Evolutionary conservation across 108 stramenopile genomes (phyloP).

Genomic region (Parietichytrium sp.): DNA sequence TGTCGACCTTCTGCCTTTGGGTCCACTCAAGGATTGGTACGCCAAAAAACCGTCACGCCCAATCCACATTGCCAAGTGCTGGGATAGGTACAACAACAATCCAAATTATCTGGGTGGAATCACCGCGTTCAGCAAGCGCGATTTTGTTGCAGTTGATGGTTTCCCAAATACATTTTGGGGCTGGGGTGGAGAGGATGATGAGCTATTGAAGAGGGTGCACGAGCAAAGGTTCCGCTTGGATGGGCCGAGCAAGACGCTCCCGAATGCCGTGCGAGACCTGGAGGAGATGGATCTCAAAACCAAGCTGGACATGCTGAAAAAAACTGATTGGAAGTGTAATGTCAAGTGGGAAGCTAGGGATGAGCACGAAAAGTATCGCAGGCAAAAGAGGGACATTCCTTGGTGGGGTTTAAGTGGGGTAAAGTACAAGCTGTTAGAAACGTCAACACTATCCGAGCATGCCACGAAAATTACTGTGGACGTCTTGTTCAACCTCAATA

Average conservation of each 20-base stretch:
- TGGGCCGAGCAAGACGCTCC: background rate
- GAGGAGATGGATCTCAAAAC: slow-evolving; percentile 50
- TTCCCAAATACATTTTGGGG: slow-evolving; percentile 98
- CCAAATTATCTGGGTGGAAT: slow-evolving; percentile 96
- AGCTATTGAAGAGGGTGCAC: slow-evolving; percentile 73
- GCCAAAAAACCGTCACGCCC: slow-evolving; percentile 75
- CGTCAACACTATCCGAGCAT: slow-evolving; percentile 57
- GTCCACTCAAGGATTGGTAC: slow-evolving; percentile 67
- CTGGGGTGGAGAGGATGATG: slow-evolving; percentile 99
- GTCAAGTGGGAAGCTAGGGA: slow-evolving; percentile 90
- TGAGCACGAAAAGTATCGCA: slow-evolving; percentile 87
- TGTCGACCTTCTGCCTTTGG: slow-evolving; percentile 88
- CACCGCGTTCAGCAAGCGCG: slow-evolving; percentile 73
- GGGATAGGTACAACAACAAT: slow-evolving; percentile 95
- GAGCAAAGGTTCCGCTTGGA: background rate
- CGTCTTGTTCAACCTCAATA: slow-evolving; percentile 80
- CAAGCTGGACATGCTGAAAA: slow-evolving; percentile 50
- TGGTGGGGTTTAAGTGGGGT: slow-evolving; percentile 75
- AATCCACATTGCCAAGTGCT: slow-evolving; percentile 90
- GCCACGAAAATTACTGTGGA: slow-evolving; percentile 81
- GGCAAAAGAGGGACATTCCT: slow-evolving; percentile 55
- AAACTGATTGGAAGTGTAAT: slow-evolving; percentile 92
- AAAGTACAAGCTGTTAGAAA: slow-evolving; percentile 68
- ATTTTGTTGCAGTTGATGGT: slow-evolving; percentile 87
- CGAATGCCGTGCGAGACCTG: slow-evolving; percentile 39